These are phyloP conservation scores for Peronosclerospora sorghi DNA, from an alignment of 352 stramenopile genomes.

Conservation along the genomic window DNA sequence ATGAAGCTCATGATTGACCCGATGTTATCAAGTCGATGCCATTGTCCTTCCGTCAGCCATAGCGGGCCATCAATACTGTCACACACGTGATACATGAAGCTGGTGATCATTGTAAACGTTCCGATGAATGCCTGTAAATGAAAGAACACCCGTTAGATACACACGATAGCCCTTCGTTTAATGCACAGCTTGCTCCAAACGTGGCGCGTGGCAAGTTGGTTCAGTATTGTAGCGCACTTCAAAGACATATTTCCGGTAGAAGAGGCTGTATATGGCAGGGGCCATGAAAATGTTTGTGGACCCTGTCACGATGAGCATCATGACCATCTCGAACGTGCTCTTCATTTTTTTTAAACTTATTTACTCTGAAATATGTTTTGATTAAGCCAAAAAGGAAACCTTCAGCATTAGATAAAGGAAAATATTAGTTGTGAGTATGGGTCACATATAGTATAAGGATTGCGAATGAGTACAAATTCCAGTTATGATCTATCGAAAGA, in stretches of 20 bases:
- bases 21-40: conserved; percentile 76
- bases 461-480: not conserved
- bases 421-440: conserved; percentile 9
- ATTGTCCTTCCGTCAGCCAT: conserved; percentile 71
- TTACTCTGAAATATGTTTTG: not conserved
- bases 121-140: conserved; percentile 51
- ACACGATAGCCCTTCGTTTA: not conserved
- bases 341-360: conserved; percentile 22
- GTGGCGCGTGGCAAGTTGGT: not conserved
- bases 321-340: conserved; percentile 44
- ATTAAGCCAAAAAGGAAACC: not conserved
- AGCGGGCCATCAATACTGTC: conserved; percentile 66
- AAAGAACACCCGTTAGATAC: conserved; percentile 2
- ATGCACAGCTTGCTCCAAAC: not conserved
- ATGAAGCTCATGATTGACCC: conserved; percentile 78
- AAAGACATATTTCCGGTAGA: conserved; percentile 46
- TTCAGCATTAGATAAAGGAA: conserved; percentile 1
- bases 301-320: conserved; percentile 67
- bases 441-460: conserved; percentile 1
- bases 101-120: conserved; percentile 68
- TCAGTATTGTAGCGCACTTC: conserved; percentile 29
- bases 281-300: conserved; percentile 77
- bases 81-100: conserved; percentile 70
- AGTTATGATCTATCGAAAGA: conserved; percentile 43
- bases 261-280: conserved; percentile 51